Evolutionary conservation across 352 stramenopile genomes (phyloP).

Genomic region (Phytophthora parvispora): DNA sequence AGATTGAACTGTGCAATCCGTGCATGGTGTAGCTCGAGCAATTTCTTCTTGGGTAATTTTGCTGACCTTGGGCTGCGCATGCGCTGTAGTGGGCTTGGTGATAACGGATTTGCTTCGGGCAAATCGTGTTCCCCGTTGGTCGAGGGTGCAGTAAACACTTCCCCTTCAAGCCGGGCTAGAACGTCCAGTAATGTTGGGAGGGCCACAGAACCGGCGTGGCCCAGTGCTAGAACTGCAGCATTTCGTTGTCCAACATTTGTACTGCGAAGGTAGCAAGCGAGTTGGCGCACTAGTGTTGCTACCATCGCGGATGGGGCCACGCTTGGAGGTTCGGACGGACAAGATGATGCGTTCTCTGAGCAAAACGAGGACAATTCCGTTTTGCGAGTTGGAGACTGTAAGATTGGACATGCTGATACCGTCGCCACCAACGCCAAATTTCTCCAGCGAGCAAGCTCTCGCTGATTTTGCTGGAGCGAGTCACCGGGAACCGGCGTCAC

Average conservation of each 20-base stretch:
- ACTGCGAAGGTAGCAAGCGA: slow-evolving; percentile 70
- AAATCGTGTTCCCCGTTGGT: slow-evolving; percentile 19
- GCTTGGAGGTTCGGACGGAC: slow-evolving; percentile 17
- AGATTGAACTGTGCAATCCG: slow-evolving; percentile 41
- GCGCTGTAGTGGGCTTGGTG: slow-evolving; percentile 11
- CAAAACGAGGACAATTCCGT: slow-evolving; percentile 22
- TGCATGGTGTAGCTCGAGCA: slow-evolving; percentile 32
- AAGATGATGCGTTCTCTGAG: slow-evolving; percentile 21
- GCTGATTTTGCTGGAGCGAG: slow-evolving; percentile 9
- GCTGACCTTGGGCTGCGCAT: slow-evolving; percentile 10
- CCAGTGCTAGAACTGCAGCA: slow-evolving; percentile 60
- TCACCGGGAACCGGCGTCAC: slow-evolving; percentile 8
- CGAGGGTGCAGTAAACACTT: slow-evolving; percentile 47
- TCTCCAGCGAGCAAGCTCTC: slow-evolving; percentile 66
- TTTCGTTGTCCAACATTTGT: slow-evolving; percentile 64
- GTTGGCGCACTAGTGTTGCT: slow-evolving; percentile 56
- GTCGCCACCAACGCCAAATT: slow-evolving; percentile 74
- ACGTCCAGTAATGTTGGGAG: slow-evolving; percentile 58
- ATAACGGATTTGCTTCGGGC: background rate
- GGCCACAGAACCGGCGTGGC: slow-evolving; percentile 45
- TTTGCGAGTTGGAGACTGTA: slow-evolving; percentile 36
- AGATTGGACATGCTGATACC: slow-evolving; percentile 49
- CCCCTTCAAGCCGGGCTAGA: slow-evolving; percentile 59
- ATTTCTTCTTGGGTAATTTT: slow-evolving; percentile 26
- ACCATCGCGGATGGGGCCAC: slow-evolving; percentile 41